These are phyloP conservation scores for Cydonia oblonga DNA, from an alignment of 331 rosid species.

Conservation along the genomic window DNA sequence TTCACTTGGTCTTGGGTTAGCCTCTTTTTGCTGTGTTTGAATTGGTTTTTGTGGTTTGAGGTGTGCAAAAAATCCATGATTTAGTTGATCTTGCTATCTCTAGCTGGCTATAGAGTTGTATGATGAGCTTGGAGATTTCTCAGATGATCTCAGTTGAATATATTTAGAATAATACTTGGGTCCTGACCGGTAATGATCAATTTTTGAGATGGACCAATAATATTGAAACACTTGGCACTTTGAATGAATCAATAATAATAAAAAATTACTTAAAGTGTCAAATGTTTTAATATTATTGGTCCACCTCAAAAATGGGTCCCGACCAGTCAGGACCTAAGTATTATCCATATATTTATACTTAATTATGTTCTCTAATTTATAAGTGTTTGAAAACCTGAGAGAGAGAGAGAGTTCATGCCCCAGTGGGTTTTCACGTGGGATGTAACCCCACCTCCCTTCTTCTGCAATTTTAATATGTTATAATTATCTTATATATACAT, in stretches of 20 bases:
- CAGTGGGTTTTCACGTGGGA: slow-evolving; percentile 14
- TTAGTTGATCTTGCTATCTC: background rate
- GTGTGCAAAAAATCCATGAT: slow-evolving; percentile 19
- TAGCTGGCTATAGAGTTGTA: background rate
- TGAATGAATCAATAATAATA: too few species aligned
- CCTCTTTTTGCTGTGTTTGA: slow-evolving; percentile 35
- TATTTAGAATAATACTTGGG: too few species aligned
- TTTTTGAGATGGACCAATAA: too few species aligned
- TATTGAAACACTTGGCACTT: too few species aligned
- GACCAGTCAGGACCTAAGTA: too few species aligned
- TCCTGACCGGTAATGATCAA: too few species aligned
- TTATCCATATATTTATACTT: too few species aligned
- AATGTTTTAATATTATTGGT: too few species aligned
- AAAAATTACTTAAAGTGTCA: too few species aligned
- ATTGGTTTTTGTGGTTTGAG: slow-evolving; percentile 17
- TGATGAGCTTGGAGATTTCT: background rate
- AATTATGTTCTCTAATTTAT: background rate
- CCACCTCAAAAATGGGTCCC: too few species aligned
- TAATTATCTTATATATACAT: background rate
- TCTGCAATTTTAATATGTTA: background rate
- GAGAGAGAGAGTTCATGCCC: background rate
- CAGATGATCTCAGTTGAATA: background rate
- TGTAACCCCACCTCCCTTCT: slow-evolving; percentile 2
- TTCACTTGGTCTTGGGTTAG: slow-evolving; percentile 40
- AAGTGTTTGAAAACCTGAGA: background rate